These are phyloP conservation scores for Aspergillus flavus DNA, from an alignment of 2,329 filamentous ascomycete species.

Conservation along the genomic window DNA sequence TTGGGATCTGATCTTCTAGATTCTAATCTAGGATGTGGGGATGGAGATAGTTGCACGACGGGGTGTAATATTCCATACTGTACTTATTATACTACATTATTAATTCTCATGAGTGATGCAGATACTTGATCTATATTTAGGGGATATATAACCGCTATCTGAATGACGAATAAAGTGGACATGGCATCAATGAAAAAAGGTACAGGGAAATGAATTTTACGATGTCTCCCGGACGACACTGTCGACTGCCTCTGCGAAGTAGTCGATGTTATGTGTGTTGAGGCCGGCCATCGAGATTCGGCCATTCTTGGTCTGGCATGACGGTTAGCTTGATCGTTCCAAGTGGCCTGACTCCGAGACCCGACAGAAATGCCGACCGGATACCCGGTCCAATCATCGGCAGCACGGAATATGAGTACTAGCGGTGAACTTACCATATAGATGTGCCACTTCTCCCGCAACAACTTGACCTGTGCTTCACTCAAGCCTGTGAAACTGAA, in stretches of 20 bases:
- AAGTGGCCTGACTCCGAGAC: not conserved
- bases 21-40: not conserved
- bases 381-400: not conserved
- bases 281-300: slow-evolving; percentile 98
- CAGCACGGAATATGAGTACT: not conserved
- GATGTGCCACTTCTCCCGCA: slow-evolving; percentile 53
- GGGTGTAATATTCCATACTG: not conserved
- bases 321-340: slow-evolving; percentile 10
- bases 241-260: slow-evolving; percentile 87
- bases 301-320: slow-evolving; percentile 79
- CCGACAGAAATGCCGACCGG: slow-evolving; percentile 2
- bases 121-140: not conserved
- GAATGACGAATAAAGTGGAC: not conserved
- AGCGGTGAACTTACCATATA: slow-evolving; percentile 45
- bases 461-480: slow-evolving; percentile 50
- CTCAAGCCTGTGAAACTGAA: slow-evolving; percentile 75
- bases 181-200: not conserved
- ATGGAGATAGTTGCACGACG: not conserved
- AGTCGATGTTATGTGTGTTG: slow-evolving; percentile 88
- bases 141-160: not conserved
- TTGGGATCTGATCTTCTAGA: slow-evolving; percentile 70
- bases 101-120: not conserved
- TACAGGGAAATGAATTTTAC: slow-evolving; percentile 16
- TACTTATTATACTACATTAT: not conserved
- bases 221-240: slow-evolving; percentile 66